phyloP scores from a whole-genome alignment of 768 basidiomycete species.

The Xerocomellus dryophilus region DNA sequence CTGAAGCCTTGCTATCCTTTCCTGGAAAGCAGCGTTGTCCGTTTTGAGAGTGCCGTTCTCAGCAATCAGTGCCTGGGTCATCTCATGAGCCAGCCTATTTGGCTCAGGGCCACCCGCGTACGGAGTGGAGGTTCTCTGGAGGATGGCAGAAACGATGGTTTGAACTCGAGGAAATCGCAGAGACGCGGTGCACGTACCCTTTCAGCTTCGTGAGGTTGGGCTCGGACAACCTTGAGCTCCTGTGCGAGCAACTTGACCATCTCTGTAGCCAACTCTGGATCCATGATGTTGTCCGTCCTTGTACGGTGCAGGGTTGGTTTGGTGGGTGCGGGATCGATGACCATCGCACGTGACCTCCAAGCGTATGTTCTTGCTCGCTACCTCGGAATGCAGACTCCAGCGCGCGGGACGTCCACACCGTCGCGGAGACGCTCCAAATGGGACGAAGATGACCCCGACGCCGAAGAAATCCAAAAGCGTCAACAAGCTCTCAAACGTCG shows the following conservation, averaged over 20 bases:
- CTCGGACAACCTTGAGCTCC: conserved; percentile 23
- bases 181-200: conserved; percentile 11
- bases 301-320: background rate
- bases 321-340: background rate
- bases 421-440: conserved; percentile 78
- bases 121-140: conserved; percentile 11
- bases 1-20: conserved; percentile 15
- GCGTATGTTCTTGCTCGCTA: conserved; percentile 10
- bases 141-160: background rate
- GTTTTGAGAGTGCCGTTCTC: conserved; percentile 19
- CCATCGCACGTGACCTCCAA: conserved; percentile 12
- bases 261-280: conserved; percentile 26
- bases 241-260: conserved; percentile 25
- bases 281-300: conserved; percentile 22
- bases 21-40: conserved; percentile 20
- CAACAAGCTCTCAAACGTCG: conserved; percentile 54
- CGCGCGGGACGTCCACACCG: conserved; percentile 43
- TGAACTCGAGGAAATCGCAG: background rate
- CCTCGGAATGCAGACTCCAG: conserved; percentile 27
- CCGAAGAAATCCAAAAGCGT: conserved; percentile 32
- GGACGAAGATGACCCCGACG: conserved; percentile 50
- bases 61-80: conserved; percentile 5
- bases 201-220: conserved; percentile 22
- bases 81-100: conserved; percentile 2
- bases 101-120: background rate